Conservation (phyloP, 257 asterid species). For the Solanum rostratum region DNA sequence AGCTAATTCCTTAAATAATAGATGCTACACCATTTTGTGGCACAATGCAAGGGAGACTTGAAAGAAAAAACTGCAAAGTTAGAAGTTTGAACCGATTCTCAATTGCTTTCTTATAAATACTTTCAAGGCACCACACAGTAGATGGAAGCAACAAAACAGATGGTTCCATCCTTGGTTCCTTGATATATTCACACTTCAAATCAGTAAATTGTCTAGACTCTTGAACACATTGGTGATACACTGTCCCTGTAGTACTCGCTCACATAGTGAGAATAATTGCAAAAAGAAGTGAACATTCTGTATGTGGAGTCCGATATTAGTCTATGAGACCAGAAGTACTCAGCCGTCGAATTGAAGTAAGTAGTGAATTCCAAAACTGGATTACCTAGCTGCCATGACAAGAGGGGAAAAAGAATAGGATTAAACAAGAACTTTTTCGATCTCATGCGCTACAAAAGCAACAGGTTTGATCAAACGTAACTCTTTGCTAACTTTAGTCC, state of each 20-base stretch:
- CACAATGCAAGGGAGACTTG: too few species aligned
- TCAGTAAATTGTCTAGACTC: too few species aligned
- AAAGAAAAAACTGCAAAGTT: too few species aligned
- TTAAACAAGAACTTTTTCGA: background rate
- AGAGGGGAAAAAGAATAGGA: background rate
- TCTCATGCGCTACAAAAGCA: background rate
- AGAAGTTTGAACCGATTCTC: too few species aligned
- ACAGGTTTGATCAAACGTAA: background rate
- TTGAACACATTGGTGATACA: slow-evolving; percentile 35
- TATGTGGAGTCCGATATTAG: slow-evolving; percentile 58
- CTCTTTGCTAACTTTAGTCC: background rate
- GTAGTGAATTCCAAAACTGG: slow-evolving; percentile 55
- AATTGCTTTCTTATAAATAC: too few species aligned
- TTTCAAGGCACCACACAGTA: too few species aligned
- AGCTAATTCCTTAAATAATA: too few species aligned
- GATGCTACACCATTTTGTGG: too few species aligned
- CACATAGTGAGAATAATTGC: slow-evolving; percentile 57
- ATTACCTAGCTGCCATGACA: slow-evolving; percentile 46
- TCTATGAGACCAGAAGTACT: slow-evolving; percentile 78
- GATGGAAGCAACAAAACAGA: too few species aligned
- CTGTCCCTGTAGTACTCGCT: slow-evolving; percentile 46
- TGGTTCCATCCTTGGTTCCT: too few species aligned
- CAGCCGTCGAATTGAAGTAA: slow-evolving; percentile 63
- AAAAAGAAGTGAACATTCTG: slow-evolving; percentile 36
- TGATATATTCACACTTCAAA: too few species aligned